These are phyloP conservation scores for Batkoa obscura DNA, from an alignment of 371 early-diverging fungal genomes.

Conservation along the genomic window DNA sequence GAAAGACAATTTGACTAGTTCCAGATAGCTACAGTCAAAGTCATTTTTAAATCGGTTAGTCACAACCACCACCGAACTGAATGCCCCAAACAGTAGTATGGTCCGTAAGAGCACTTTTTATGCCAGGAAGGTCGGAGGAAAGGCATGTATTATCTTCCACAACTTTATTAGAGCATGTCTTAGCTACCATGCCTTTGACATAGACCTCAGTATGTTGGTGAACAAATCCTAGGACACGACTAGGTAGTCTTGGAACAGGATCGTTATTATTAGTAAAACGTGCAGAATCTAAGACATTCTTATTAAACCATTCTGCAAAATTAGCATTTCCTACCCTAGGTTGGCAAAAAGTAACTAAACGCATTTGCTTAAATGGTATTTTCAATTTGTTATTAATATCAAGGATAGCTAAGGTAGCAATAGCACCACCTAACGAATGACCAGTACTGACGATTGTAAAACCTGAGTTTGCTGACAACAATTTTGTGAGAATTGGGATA, in stretches of 20 bases:
- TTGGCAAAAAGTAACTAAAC: conserved; percentile 13
- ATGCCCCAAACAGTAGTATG: neutral
- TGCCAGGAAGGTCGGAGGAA: neutral
- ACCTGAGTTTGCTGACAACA: neutral
- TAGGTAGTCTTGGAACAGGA: conserved; percentile 28
- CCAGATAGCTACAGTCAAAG: too few relatives aligned
- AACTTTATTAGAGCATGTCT: neutral
- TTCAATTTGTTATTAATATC: neutral
- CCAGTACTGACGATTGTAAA: conserved; percentile 7
- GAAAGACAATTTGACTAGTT: too few relatives aligned
- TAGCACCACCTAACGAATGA: conserved; percentile 8
- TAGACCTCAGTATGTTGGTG: conserved; percentile 24
- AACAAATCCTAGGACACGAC: conserved; percentile 18
- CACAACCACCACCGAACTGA: too few relatives aligned
- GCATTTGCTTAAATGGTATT: neutral
- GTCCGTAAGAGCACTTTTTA: neutral
- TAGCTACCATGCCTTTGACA: conserved; percentile 10
- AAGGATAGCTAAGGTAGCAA: neutral
- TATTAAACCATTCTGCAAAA: conserved; percentile 19
- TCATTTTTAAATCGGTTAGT: too few relatives aligned
- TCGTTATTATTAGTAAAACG: conserved; percentile 25
- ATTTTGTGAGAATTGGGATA: neutral
- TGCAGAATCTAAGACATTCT: conserved; percentile 11
- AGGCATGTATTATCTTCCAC: neutral
- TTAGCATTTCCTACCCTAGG: conserved; percentile 26